A percentile compares a stretch with the other conserved stretches of the same genome.
phyloP scores from a whole-genome alignment of 2,329 filamentous ascomycete genomes.

The Cordyceps cicadae region DNA sequence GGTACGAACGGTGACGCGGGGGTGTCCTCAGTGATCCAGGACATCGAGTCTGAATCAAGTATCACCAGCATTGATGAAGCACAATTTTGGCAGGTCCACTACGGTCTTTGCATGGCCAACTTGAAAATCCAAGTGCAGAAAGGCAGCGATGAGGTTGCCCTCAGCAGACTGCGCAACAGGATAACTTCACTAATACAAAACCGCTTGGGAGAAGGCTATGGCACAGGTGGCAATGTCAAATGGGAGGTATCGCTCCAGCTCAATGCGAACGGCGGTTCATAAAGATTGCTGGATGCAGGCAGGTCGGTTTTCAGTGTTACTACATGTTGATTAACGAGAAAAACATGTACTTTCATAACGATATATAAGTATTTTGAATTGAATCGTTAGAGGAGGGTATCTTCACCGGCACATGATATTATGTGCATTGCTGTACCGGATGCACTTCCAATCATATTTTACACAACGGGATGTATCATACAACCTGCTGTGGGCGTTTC shows the following conservation, averaged over 20 bases:
- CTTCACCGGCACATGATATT: constrained; percentile 11
- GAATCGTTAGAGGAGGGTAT: constrained; percentile 23
- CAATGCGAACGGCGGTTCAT: constrained; percentile 27
- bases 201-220: constrained; percentile 79
- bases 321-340: not conserved
- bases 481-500: not conserved
- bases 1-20: constrained; percentile 32
- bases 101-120: constrained; percentile 93
- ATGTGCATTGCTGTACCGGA: not conserved
- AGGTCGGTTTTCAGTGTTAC: not conserved
- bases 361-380: not conserved
- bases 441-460: not conserved
- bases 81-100: constrained; percentile 97
- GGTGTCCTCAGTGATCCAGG: constrained; percentile 67
- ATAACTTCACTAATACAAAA: constrained; percentile 75
- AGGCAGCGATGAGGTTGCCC: constrained; percentile 59
- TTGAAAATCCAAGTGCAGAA: constrained; percentile 65
- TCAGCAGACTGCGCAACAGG: constrained; percentile 66
- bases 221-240: constrained; percentile 64
- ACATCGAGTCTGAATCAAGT: constrained; percentile 73
- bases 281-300: not conserved
- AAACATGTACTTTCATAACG: not conserved
- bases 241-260: constrained; percentile 94
- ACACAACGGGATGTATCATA: not conserved
- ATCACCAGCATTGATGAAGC: constrained; percentile 78